Conservation (phyloP, 805 yeast species). For the Kuraishia molischiana region DNA sequence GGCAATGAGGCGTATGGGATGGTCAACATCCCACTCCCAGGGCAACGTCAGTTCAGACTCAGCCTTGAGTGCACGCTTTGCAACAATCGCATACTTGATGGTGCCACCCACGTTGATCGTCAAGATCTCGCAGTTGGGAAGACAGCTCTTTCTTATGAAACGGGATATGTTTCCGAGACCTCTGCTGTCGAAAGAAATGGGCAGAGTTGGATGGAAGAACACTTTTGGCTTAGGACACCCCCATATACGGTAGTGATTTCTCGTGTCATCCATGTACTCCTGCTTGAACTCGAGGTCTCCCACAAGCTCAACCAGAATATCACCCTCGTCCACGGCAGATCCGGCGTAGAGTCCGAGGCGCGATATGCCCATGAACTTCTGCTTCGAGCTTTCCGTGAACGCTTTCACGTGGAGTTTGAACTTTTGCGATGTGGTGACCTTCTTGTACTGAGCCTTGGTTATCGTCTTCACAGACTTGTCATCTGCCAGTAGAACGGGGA, state of each 20-base stretch:
- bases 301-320: constrained; percentile 47
- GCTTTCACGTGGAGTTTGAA: constrained; percentile 32
- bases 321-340: constrained; percentile 30
- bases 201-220: constrained; percentile 44
- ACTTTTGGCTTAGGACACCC: constrained; percentile 61
- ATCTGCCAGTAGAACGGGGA: constrained; percentile 13
- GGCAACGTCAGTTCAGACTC: constrained; percentile 70
- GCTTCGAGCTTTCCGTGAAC: constrained; percentile 46
- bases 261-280: constrained; percentile 51
- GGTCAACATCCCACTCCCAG: constrained; percentile 85
- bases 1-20: constrained; percentile 58
- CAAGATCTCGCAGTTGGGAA: constrained; percentile 62
- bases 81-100: constrained; percentile 43
- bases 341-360: constrained; percentile 51
- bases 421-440: constrained; percentile 11
- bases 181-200: constrained; percentile 72
- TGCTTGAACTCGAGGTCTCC: constrained; percentile 68
- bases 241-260: constrained; percentile 70
- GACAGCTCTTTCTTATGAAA: constrained; percentile 67
- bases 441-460: constrained; percentile 12
- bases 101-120: constrained; percentile 32
- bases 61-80: constrained; percentile 43
- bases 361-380: constrained; percentile 59
- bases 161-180: constrained; percentile 67
- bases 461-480: constrained; percentile 12